phyloP scores from a whole-genome alignment of 345 rosid genomes.

The Euphorbia tirucalli region DNA sequence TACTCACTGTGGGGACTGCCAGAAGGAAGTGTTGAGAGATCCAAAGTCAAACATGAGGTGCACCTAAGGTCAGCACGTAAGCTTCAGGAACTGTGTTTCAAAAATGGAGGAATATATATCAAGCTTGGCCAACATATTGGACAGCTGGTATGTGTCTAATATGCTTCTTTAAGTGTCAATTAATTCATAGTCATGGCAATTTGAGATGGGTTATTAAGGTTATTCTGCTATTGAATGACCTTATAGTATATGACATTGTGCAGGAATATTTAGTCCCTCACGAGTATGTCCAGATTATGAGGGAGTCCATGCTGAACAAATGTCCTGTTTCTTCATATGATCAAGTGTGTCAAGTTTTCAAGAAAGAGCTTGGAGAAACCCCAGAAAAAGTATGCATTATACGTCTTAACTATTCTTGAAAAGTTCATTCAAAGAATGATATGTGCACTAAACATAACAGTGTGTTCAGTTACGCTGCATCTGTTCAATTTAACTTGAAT shows the following conservation, averaged over 20 bases:
- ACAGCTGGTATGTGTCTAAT: conserved; percentile 58
- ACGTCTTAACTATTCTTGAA: conserved; percentile 10
- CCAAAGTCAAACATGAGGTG: conserved; percentile 74
- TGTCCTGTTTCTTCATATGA: conserved; percentile 93
- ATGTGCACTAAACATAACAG: neutral
- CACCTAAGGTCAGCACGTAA: conserved; percentile 84
- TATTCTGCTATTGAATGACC: neutral
- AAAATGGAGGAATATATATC: conserved; percentile 88
- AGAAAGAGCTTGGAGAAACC: conserved; percentile 79
- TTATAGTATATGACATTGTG: neutral
- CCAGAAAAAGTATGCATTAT: conserved; percentile 71
- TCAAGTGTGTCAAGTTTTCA: conserved; percentile 87
- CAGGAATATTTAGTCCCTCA: conserved; percentile 87
- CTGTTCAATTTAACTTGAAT: conserved; percentile 5
- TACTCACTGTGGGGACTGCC: conserved; percentile 77
- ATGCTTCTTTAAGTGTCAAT: conserved; percentile 15
- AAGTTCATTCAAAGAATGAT: neutral
- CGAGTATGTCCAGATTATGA: conserved; percentile 79
- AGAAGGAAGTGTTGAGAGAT: conserved; percentile 76
- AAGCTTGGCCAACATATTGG: conserved; percentile 97
- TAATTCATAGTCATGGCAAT: neutral
- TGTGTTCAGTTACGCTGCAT: neutral
- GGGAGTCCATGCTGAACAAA: conserved; percentile 87
- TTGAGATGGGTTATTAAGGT: conserved; percentile 4
- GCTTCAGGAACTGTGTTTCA: conserved; percentile 89